Base-by-base conservation (phyloP, 192 early-diverging fungal genomes). In the Haplosporangium gracile region DNA sequence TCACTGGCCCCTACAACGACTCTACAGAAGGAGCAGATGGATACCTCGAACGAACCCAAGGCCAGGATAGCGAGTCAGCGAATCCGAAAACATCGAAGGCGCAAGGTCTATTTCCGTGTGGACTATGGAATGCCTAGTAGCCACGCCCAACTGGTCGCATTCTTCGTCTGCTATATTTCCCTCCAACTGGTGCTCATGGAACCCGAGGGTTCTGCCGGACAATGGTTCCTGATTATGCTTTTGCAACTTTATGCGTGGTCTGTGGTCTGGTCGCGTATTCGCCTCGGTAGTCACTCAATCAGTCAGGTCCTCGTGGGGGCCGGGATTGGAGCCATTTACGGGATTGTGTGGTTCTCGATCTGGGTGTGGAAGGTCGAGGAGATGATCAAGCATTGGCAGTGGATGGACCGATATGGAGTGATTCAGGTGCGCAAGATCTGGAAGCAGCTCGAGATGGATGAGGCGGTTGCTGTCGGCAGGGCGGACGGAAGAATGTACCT, bases 81-180 rank as follows among this genome's bases (percentile, higher is more conserved):
- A 7, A 77, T 81, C 55, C 89, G 83, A 7, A 80, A 85, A 26
- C 77, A 80, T 26, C 42, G 75, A 26, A 80, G 81, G 10, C 88
- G 85, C 39, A 82, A 60, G 49, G 49, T 81, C 20, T 74, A 83
- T 68, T 75, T 82, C 6, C 83, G 82, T 3, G 85, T 88, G 18
- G 88, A 90, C n/a, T 95, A 96, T 79, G 95, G 94, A 8, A 96
- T 96, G 95, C 95, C 95, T 36, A 92, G 91, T 32, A 91, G 90
- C 69, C 95, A 96, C 79, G 82, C 93, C 32, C 94, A 96, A 74
- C 90, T 93, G 74, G 92, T 95, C 53, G 90, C 92, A 11, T 96
- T 91, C 77, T 96, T 94, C 80, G 90, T 91, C 4, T 85, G 83
- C 18, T 95, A 91, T 77, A 83, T 89, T n/a, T 86, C 84, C 1